These are phyloP conservation scores for Botrytis fabae DNA, from an alignment of 2,329 filamentous ascomycete genomes.

Conservation along the genomic window DNA sequence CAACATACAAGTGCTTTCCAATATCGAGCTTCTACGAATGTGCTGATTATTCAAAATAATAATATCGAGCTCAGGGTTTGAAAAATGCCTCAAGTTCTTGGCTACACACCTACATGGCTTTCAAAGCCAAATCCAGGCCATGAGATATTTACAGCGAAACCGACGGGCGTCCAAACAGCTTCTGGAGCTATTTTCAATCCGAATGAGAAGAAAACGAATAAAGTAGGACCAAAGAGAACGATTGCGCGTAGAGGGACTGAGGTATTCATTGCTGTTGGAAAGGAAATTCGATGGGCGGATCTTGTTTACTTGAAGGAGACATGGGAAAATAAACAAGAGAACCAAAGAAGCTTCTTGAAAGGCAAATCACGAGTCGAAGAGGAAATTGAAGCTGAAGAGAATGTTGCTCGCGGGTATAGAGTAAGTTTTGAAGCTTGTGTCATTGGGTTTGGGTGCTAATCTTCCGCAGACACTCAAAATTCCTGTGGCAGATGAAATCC, in stretches of 20 bases:
- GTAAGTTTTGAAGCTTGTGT: conserved; percentile 43
- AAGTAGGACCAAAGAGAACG: conserved; percentile 57
- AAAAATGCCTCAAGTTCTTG: conserved; percentile 80
- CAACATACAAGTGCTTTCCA: conserved; percentile 25
- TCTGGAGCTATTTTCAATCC: conserved; percentile 29
- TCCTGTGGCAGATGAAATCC: conserved; percentile 77
- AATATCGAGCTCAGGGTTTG: conserved; percentile 27
- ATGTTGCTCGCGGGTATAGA: conserved; percentile 48
- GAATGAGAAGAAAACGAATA: conserved; percentile 46
- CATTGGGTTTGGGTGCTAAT: conserved; percentile 29
- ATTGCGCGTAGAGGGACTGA: conserved; percentile 83
- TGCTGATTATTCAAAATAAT: conserved; percentile 26
- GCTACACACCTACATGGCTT: conserved; percentile 86
- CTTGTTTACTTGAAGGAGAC: conserved; percentile 73
- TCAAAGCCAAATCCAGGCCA: conserved; percentile 74
- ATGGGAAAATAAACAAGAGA: conserved; percentile 46
- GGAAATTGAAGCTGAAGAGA: conserved; percentile 37
- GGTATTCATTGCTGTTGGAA: conserved; percentile 83
- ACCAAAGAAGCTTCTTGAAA: conserved; percentile 28
- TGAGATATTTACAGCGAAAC: conserved; percentile 66
- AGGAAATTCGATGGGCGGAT: conserved; percentile 90
- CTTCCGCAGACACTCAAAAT: conserved; percentile 69
- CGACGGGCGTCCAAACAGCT: conserved; percentile 38
- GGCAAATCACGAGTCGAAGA: conserved; percentile 27
- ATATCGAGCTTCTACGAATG: conserved; percentile 20